Evolutionary conservation across 805 yeast genomes (phyloP).

Genomic region (Barnettozyma californica): DNA sequence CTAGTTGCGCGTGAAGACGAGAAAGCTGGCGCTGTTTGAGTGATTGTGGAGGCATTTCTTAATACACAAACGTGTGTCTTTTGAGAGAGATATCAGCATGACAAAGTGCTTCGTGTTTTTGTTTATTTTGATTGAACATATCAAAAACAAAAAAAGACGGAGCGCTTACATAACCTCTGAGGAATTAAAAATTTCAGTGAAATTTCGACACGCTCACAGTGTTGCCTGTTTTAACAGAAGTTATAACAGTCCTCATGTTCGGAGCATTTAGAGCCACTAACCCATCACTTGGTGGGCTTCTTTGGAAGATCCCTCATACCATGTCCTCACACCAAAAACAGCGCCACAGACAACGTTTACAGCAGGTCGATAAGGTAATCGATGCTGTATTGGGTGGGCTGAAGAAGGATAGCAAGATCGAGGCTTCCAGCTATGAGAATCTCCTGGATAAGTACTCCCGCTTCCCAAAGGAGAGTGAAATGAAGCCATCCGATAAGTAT

Average conservation of each 20-base stretch:
- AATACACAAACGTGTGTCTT: not conserved
- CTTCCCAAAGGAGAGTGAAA: slow-evolving; percentile 75
- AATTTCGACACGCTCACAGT: not conserved
- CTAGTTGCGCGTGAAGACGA: slow-evolving; percentile 47
- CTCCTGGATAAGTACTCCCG: slow-evolving; percentile 30
- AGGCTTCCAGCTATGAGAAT: slow-evolving; percentile 7
- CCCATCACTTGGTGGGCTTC: slow-evolving; percentile 61
- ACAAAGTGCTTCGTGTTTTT: not conserved
- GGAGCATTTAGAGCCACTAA: slow-evolving; percentile 67
- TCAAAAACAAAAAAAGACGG: not conserved
- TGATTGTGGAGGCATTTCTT: slow-evolving; percentile 5
- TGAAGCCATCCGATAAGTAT: slow-evolving; percentile 81
- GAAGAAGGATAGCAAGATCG: slow-evolving; percentile 17
- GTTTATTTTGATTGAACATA: not conserved
- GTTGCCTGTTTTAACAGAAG: not conserved
- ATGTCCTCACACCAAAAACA: slow-evolving; percentile 76
- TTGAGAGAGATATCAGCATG: too few relatives aligned
- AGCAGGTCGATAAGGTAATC: slow-evolving; percentile 73
- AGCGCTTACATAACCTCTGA: not conserved
- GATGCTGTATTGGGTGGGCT: slow-evolving; percentile 54
- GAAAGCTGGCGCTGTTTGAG: slow-evolving; percentile 41
- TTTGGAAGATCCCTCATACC: slow-evolving; percentile 77
- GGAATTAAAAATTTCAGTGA: not conserved
- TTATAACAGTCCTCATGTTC: slow-evolving; percentile 34
- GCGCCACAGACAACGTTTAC: slow-evolving; percentile 80